phyloP scores from a whole-genome alignment of 2,329 filamentous ascomycete species.

The Penicillium sp. region DNA sequence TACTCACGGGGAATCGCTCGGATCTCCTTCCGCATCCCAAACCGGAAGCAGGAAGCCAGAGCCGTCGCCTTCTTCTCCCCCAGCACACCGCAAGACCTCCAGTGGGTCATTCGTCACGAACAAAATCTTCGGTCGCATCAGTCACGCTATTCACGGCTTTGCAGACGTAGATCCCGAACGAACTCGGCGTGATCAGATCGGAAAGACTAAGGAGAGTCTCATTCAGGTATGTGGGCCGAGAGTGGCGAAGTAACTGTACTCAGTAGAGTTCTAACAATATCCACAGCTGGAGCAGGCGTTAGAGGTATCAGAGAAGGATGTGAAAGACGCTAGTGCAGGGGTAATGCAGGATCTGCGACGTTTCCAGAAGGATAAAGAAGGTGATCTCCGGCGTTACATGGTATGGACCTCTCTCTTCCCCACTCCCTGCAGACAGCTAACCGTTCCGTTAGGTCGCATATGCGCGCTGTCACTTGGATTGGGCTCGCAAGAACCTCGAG shows the following conservation, averaged over 20 bases:
- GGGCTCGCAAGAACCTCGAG: conserved; percentile 87
- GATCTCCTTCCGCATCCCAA: conserved; percentile 70
- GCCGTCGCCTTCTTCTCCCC: conserved; percentile 26
- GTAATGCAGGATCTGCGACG: conserved; percentile 87
- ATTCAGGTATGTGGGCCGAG: conserved; percentile 48
- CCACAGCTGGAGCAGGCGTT: conserved; percentile 84
- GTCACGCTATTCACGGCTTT: conserved; percentile 92
- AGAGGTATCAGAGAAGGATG: conserved; percentile 83
- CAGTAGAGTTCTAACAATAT: not conserved
- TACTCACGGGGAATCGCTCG: conserved; percentile 72
- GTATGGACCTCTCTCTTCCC: conserved; percentile 48
- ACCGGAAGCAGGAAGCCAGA: conserved; percentile 53
- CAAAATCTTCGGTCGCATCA: conserved; percentile 90
- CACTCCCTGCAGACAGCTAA: not conserved
- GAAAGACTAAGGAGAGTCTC: conserved; percentile 89
- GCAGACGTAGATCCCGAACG: conserved; percentile 95
- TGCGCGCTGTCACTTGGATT: conserved; percentile 88
- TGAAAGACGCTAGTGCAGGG: conserved; percentile 86
- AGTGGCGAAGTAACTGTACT: not conserved
- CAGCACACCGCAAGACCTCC: conserved; percentile 73
- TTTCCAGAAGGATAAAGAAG: conserved; percentile 95
- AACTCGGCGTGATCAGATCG: conserved; percentile 87
- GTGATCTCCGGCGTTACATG: conserved; percentile 92
- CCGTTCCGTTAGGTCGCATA: conserved; percentile 70
- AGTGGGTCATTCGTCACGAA: conserved; percentile 91